Percentiles rank a stretch among this genome's conserved stretches.
Conservation (phyloP, 2,329 filamentous ascomycete species). For the Trichoderma guizhouense region DNA sequence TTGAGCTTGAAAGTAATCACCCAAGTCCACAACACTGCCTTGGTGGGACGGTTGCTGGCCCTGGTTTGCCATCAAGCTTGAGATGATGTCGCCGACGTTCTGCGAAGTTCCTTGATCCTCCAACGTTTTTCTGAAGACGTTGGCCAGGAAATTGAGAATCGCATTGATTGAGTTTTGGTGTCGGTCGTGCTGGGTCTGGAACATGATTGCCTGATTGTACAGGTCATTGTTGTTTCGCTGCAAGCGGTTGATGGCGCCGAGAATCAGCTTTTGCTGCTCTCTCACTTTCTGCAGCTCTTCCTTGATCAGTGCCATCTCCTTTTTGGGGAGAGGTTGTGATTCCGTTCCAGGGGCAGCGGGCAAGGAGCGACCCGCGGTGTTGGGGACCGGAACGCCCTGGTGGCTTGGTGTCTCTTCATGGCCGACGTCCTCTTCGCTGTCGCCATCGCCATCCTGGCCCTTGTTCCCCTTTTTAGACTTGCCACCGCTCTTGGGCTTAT, state of each 20-base stretch:
- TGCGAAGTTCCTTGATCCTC: conserved; percentile 75
- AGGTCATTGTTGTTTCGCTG: conserved; percentile 84
- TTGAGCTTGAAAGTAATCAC: conserved; percentile 54
- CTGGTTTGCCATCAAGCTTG: conserved; percentile 64
- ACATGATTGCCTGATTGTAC: conserved; percentile 81
- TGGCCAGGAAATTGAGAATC: conserved; percentile 95
- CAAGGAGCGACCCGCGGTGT: conserved; percentile 31
- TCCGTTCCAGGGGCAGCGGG: conserved; percentile 45
- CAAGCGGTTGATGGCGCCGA: conserved; percentile 73
- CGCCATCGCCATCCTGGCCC: conserved; percentile 66
- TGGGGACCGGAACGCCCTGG: conserved; percentile 23
- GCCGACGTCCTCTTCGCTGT: conserved; percentile 57
- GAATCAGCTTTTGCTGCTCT: conserved; percentile 82
- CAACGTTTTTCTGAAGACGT: conserved; percentile 90
- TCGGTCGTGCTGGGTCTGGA: conserved; percentile 89
- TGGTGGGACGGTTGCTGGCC: conserved; percentile 44
- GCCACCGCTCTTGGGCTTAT: conserved; percentile 81
- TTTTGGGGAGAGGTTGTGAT: conserved; percentile 54
- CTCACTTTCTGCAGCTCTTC: conserved; percentile 79
- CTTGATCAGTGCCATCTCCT: conserved; percentile 74
- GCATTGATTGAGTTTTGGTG: conserved; percentile 98
- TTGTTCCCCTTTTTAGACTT: conserved; percentile 56
- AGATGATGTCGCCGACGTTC: conserved; percentile 81
- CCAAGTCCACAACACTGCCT: conserved; percentile 59
- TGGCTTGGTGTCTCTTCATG: conserved; percentile 38